phyloP scores from a whole-genome alignment of 768 basidiomycete species.

The Lactarius sanguifluus region DNA sequence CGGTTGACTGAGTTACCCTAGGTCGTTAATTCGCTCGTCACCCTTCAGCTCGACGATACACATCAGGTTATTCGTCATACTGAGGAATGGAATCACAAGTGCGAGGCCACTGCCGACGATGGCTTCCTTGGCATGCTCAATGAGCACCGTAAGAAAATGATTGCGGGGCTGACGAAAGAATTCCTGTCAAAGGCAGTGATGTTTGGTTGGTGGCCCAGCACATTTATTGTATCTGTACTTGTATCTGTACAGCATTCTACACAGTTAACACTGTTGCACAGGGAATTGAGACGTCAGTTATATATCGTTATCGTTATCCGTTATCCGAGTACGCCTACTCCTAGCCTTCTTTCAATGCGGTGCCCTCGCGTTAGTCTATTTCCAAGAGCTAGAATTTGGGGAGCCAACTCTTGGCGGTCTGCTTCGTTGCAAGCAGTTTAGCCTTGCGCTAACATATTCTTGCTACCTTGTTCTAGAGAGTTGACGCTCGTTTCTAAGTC shows the following conservation, averaged over 20 bases:
- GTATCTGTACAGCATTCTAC: background rate
- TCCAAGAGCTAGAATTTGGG: constrained; percentile 41
- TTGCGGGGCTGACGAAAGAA: constrained; percentile 39
- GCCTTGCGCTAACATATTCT: constrained; percentile 69
- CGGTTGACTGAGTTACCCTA: constrained; percentile 9
- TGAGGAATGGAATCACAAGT: constrained; percentile 48
- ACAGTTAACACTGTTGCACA: constrained; percentile 1
- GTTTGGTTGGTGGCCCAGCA: constrained; percentile 9
- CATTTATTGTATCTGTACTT: constrained; percentile 17
- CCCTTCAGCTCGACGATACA: constrained; percentile 40
- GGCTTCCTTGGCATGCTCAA: constrained; percentile 47
- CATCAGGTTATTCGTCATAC: constrained; percentile 42
- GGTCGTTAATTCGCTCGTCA: constrained; percentile 46
- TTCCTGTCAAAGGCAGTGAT: constrained; percentile 36
- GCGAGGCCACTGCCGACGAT: constrained; percentile 40
- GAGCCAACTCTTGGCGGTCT: constrained; percentile 67
- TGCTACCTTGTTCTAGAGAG: constrained; percentile 64
- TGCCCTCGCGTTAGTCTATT: background rate
- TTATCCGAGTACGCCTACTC: background rate
- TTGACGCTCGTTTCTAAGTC: constrained; percentile 63
- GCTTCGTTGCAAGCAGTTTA: constrained; percentile 60
- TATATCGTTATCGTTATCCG: constrained; percentile 13
- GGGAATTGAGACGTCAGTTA: background rate
- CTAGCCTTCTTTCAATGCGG: background rate
- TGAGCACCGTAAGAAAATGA: constrained; percentile 46